Conservation (phyloP, 371 early-diverging fungal species). For the Zopfochytrium polystomum region DNA sequence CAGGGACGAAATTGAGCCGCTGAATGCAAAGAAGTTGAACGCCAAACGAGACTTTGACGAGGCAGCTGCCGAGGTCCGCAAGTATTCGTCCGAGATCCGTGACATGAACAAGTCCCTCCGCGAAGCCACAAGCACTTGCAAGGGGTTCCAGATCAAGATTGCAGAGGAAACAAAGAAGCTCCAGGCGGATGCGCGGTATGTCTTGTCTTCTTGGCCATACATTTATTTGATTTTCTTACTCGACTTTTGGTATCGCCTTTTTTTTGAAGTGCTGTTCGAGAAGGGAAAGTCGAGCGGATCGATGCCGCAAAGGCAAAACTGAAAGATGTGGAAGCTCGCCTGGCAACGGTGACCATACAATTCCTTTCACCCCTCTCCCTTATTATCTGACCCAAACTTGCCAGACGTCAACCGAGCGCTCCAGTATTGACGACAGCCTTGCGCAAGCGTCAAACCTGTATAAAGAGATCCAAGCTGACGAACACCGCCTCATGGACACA, state of each 20-base stretch:
- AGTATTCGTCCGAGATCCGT: neutral
- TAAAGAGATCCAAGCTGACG: constrained; percentile 1
- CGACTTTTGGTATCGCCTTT: neutral
- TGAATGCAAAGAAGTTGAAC: constrained; percentile 30
- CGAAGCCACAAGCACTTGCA: constrained; percentile 1
- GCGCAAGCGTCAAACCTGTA: too few relatives aligned
- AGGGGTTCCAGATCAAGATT: constrained; percentile 34
- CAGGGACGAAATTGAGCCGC: constrained; percentile 6
- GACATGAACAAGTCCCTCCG: neutral
- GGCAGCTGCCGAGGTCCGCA: neutral
- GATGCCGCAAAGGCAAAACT: constrained; percentile 31
- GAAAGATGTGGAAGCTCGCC: constrained; percentile 5
- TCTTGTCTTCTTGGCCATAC: neutral
- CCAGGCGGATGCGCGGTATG: constrained; percentile 30
- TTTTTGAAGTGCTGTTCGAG: constrained; percentile 29
- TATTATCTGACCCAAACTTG: too few relatives aligned
- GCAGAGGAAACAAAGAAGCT: constrained; percentile 40
- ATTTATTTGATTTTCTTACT: too few relatives aligned
- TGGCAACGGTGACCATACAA: too few relatives aligned
- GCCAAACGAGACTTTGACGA: constrained; percentile 26
- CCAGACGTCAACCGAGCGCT: too few relatives aligned
- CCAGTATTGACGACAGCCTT: too few relatives aligned
- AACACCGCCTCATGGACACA: constrained; percentile 16
- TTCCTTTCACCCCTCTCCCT: neutral
- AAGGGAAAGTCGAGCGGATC: constrained; percentile 40